phyloP scores from a whole-genome alignment of 1,284 basidiomycete genomes.

The Coniferiporia sulphurascens region DNA sequence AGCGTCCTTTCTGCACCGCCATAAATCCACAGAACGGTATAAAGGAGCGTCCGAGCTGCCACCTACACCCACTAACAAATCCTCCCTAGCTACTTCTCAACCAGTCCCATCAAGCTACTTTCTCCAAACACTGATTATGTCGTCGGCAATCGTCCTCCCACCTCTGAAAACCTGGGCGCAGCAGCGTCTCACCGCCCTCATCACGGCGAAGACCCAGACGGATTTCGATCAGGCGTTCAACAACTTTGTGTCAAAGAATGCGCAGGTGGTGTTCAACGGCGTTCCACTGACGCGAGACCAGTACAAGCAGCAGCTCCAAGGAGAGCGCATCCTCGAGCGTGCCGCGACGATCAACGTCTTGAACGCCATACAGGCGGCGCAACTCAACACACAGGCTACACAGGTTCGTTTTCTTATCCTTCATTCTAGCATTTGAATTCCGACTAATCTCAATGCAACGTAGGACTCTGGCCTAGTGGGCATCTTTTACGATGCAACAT shows the following conservation, averaged over 20 bases:
- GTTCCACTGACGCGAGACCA: constrained; percentile 26
- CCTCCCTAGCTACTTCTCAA: background rate
- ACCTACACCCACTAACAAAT: background rate
- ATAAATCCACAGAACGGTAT: background rate
- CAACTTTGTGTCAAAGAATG: constrained; percentile 25
- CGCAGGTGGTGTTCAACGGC: constrained; percentile 29
- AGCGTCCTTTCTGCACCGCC: background rate
- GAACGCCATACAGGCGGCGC: constrained; percentile 5
- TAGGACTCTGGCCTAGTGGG: constrained; percentile 13
- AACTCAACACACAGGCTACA: constrained; percentile 5
- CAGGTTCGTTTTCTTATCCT: background rate
- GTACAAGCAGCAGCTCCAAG: constrained; percentile 27
- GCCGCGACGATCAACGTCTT: constrained; percentile 26
- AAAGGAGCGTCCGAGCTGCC: background rate
- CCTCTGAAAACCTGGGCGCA: constrained; percentile 24
- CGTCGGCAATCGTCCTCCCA: background rate
- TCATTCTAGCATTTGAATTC: background rate
- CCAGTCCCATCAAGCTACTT: background rate
- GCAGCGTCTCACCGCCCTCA: constrained; percentile 22
- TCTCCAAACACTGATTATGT: background rate
- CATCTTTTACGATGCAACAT: constrained; percentile 14
- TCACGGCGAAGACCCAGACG: constrained; percentile 23
- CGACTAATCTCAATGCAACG: background rate
- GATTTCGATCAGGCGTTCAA: constrained; percentile 26
- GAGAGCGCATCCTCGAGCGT: constrained; percentile 27